Conservation (phyloP, 169 alveolate genomes). For the Theileria luwenshuni region DNA sequence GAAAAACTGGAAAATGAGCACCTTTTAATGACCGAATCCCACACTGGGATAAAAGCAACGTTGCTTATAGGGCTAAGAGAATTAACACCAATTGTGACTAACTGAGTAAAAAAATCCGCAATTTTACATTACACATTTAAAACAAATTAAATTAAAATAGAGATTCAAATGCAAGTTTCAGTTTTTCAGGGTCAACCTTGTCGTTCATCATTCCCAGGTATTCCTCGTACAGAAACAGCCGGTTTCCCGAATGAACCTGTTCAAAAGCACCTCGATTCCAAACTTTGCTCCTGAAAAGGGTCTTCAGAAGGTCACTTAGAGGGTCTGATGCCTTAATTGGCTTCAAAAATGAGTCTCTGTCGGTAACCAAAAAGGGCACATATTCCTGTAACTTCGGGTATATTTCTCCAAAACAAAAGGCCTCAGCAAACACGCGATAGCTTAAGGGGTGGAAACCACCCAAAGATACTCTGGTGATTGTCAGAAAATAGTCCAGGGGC, state of each 20-base stretch:
- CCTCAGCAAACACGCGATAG: slow-evolving; percentile 51
- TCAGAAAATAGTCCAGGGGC: slow-evolving; percentile 49
- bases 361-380: background rate
- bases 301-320: slow-evolving; percentile 15
- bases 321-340: slow-evolving; percentile 28
- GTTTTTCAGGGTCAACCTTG: background rate
- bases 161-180: background rate
- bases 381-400: slow-evolving; percentile 19
- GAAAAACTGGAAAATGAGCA: too few species aligned
- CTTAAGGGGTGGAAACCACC: slow-evolving; percentile 49
- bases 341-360: slow-evolving; percentile 23
- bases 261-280: slow-evolving; percentile 28
- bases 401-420: slow-evolving; percentile 51
- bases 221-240: slow-evolving; percentile 27
- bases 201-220: background rate
- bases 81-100: too few species aligned
- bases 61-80: too few species aligned
- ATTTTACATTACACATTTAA: background rate
- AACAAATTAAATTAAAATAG: background rate
- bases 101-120: too few species aligned
- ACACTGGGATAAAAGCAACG: too few species aligned
- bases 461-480: slow-evolving; percentile 17
- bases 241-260: background rate
- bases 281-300: slow-evolving; percentile 10
- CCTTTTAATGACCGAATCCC: too few species aligned